These are phyloP conservation scores for Alopecurus myosuroides DNA, from an alignment of 176 grass and related monocot genomes.

Conservation along the genomic window DNA sequence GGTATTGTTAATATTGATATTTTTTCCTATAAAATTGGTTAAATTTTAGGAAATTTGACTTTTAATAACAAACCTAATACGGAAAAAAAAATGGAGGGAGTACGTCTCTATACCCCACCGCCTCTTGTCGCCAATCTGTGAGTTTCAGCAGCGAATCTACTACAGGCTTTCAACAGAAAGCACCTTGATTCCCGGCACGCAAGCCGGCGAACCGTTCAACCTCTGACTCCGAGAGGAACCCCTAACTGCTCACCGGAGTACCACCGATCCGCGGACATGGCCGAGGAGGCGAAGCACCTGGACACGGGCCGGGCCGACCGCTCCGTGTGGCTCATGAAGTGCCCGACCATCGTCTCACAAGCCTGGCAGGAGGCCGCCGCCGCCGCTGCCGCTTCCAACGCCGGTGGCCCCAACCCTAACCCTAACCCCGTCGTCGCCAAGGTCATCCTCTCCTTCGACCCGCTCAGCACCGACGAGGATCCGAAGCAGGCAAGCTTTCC, in stretches of 20 bases:
- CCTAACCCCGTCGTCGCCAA: slow-evolving; percentile 67
- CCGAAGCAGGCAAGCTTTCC: slow-evolving; percentile 45
- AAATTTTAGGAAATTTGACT: no score
- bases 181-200: neutral
- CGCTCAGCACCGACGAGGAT: slow-evolving; percentile 51
- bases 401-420: neutral
- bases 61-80: no score
- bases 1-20: no score
- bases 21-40: no score
- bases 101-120: neutral
- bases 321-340: slow-evolving; percentile 94
- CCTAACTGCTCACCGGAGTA: neutral
- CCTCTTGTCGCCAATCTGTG: neutral
- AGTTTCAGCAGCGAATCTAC: neutral
- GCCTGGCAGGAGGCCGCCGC: slow-evolving; percentile 64
- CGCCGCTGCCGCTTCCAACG: neutral
- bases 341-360: slow-evolving; percentile 65
- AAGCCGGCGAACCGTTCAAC: neutral
- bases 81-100: no score
- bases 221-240: neutral
- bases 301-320: slow-evolving; percentile 67
- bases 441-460: slow-evolving; percentile 82
- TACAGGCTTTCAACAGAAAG: neutral
- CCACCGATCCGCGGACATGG: slow-evolving; percentile 1
- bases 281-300: slow-evolving; percentile 56